These are phyloP conservation scores for Russula dissimulans DNA, from an alignment of 768 basidiomycete species.

Conservation along the genomic window DNA sequence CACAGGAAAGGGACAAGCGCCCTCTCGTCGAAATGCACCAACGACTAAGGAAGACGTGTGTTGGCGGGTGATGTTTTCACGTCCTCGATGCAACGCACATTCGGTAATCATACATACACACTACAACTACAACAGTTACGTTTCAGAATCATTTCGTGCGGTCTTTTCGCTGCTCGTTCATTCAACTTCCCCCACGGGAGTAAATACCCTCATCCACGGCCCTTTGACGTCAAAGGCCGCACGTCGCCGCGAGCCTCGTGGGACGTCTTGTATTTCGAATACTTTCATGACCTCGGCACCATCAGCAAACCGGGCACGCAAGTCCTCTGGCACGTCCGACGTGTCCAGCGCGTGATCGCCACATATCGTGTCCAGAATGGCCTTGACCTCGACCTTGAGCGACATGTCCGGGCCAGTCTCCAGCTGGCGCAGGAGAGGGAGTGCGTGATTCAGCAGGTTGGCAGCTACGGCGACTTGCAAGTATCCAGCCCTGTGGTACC, in stretches of 20 bases:
- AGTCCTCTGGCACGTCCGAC: background rate
- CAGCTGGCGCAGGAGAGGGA: background rate
- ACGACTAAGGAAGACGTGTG: no score
- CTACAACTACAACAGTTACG: no score
- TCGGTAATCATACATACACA: no score
- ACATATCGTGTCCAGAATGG: slow-evolving; percentile 6
- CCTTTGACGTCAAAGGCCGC: background rate
- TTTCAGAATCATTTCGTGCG: no score
- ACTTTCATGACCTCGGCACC: background rate
- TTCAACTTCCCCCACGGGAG: background rate
- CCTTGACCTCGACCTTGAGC: slow-evolving; percentile 2
- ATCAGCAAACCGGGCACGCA: slow-evolving; percentile 2
- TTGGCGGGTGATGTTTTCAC: no score
- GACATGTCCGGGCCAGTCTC: background rate
- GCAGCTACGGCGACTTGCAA: slow-evolving; percentile 7
- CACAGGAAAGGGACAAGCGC: no score
- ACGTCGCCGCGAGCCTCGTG: background rate
- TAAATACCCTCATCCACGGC: slow-evolving; percentile 4
- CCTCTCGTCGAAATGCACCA: no score
- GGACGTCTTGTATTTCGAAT: background rate
- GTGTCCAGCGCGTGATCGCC: background rate
- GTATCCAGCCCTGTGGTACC: background rate
- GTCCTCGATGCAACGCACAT: no score
- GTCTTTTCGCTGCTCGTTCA: background rate
- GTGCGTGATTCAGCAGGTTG: background rate